Conservation (phyloP, 1,139 yeast species). For the Lodderomyces metapsilosis region DNA sequence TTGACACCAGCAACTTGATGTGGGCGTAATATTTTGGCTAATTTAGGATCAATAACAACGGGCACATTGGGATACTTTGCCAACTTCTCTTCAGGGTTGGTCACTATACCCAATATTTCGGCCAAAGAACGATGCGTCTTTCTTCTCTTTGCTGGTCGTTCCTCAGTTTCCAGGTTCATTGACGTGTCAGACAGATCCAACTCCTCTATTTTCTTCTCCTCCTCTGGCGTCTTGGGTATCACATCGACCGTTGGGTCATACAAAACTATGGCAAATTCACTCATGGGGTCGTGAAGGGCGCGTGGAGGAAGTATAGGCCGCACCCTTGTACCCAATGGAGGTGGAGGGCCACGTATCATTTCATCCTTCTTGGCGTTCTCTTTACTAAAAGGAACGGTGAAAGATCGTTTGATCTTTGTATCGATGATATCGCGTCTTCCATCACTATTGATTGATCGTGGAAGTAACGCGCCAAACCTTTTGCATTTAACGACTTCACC, state of each 20-base stretch:
- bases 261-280: constrained; percentile 89
- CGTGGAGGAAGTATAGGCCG: constrained; percentile 73
- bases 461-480: constrained; percentile 51
- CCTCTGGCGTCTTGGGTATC: constrained; percentile 46
- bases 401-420: constrained; percentile 37
- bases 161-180: constrained; percentile 17
- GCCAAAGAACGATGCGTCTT: constrained; percentile 63
- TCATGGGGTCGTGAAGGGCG: constrained; percentile 90
- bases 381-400: constrained; percentile 52
- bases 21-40: constrained; percentile 84
- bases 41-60: constrained; percentile 89
- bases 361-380: constrained; percentile 26
- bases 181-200: constrained; percentile 5
- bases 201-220: constrained; percentile 15
- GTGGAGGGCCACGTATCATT: constrained; percentile 51
- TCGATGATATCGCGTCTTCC: constrained; percentile 26
- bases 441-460: constrained; percentile 37
- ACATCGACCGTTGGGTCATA: constrained; percentile 92
- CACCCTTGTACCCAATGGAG: constrained; percentile 77
- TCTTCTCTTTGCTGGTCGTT: constrained; percentile 18
- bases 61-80: constrained; percentile 80
- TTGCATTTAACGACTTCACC: constrained; percentile 28
- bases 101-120: constrained; percentile 75
- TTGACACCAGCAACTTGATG: constrained; percentile 97
- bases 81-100: constrained; percentile 46